These are phyloP conservation scores for Triangularia verruculosa DNA, from an alignment of 2,329 filamentous ascomycete genomes.

Conservation along the genomic window DNA sequence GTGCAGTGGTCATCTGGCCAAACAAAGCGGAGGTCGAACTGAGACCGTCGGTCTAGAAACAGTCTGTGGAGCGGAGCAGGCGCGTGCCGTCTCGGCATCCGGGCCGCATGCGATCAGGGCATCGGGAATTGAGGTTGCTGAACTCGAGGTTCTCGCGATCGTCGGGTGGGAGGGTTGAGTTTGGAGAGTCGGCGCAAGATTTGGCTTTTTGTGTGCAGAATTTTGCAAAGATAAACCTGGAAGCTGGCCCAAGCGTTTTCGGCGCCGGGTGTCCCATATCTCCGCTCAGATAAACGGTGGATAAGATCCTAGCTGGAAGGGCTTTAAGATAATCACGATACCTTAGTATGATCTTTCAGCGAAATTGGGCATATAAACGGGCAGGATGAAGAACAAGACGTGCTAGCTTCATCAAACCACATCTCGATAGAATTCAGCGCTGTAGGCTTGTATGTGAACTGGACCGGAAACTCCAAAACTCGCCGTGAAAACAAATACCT, in stretches of 20 bases:
- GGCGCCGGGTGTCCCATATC: background rate
- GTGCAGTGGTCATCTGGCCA: slow-evolving; percentile 18
- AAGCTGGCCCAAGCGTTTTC: slow-evolving; percentile 5
- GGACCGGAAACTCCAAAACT: background rate
- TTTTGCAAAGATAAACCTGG: background rate
- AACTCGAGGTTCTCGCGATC: background rate
- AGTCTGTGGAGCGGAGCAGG: background rate
- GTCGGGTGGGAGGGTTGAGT: background rate
- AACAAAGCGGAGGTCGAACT: slow-evolving; percentile 12
- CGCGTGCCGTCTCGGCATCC: background rate
- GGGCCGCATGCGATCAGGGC: background rate
- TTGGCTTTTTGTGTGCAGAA: slow-evolving; percentile 6
- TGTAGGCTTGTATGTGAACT: too few species aligned
- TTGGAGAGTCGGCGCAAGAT: background rate
- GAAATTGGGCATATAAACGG: too few species aligned
- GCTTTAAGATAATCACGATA: too few species aligned
- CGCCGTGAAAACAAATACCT: background rate
- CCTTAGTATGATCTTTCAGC: too few species aligned
- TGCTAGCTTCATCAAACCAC: too few species aligned
- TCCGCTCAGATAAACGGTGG: background rate
- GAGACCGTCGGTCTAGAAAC: background rate
- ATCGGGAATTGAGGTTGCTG: background rate
- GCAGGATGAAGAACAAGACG: too few species aligned
- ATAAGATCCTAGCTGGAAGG: background rate
- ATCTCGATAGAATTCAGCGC: too few species aligned